Conservation (phyloP, 169 alveolate species). For the Theileria orientalis region DNA sequence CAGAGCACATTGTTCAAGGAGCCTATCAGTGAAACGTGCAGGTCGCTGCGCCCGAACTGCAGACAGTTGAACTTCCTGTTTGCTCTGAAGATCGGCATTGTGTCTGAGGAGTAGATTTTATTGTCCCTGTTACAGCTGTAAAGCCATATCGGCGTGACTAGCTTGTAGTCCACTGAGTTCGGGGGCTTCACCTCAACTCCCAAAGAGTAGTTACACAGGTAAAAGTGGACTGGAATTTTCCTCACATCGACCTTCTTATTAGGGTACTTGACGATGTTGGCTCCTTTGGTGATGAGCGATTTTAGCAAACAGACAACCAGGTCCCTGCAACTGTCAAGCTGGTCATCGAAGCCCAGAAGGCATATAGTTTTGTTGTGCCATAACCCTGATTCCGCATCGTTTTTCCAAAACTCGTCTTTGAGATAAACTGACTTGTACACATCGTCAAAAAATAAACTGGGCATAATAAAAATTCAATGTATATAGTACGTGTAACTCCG, state of each 20-base stretch:
- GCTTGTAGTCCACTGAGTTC: conserved; percentile 29
- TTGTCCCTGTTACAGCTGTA: conserved; percentile 52
- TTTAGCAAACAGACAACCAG: conserved; percentile 22
- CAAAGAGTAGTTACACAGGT: conserved; percentile 55
- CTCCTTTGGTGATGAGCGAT: conserved; percentile 50
- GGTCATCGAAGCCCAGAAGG: conserved; percentile 58
- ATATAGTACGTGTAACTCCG: neutral
- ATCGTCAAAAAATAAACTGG: conserved; percentile 6
- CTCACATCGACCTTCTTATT: conserved; percentile 32
- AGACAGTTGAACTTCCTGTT: conserved; percentile 32
- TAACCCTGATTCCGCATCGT: conserved; percentile 32
- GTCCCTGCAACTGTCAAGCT: conserved; percentile 32
- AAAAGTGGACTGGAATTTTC: conserved; percentile 23
- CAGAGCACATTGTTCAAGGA: neutral
- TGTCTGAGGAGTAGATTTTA: conserved; percentile 21
- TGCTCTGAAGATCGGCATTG: conserved; percentile 55
- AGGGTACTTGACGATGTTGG: conserved; percentile 44
- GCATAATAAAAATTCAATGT: conserved; percentile 40
- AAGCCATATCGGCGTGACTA: conserved; percentile 64
- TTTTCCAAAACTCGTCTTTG: conserved; percentile 19
- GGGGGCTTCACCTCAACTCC: conserved; percentile 36
- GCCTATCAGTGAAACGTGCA: conserved; percentile 26
- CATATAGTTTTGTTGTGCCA: conserved; percentile 47
- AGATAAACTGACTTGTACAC: conserved; percentile 34
- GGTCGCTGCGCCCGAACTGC: conserved; percentile 24